A percentile compares a stretch with the other conserved stretches of the same genome.
These are phyloP conservation scores for Phlebiopsis gigantea DNA, from an alignment of 768 basidiomycete species.

Conservation along the genomic window DNA sequence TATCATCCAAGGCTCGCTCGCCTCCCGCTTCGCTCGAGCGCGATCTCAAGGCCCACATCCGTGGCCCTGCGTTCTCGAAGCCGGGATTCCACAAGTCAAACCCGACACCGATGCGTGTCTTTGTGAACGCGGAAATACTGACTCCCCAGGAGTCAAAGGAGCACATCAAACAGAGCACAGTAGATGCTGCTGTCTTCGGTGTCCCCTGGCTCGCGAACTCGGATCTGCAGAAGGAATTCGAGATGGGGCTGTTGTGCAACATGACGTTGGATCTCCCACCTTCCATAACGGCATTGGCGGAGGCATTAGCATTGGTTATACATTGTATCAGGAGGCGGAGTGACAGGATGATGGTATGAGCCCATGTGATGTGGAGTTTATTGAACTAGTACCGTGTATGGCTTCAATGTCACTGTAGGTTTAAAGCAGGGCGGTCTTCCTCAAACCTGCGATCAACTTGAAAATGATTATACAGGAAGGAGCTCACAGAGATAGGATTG, in stretches of 20 bases:
- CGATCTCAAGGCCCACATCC: background rate
- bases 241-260: background rate
- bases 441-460: too few species aligned
- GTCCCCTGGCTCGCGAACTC: constrained; percentile 2
- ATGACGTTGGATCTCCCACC: background rate
- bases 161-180: constrained; percentile 1
- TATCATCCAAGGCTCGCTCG: too few species aligned
- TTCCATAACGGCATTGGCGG: background rate
- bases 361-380: too few species aligned
- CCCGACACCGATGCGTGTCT: constrained; percentile 6
- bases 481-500: too few species aligned
- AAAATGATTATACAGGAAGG: too few species aligned
- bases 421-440: too few species aligned
- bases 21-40: background rate
- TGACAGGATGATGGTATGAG: too few species aligned
- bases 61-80: constrained; percentile 4
- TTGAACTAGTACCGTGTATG: too few species aligned
- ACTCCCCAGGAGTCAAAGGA: constrained; percentile 2
- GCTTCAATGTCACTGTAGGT: too few species aligned
- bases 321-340: too few species aligned
- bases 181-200: constrained; percentile 7
- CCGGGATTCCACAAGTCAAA: background rate
- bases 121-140: constrained; percentile 7
- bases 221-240: constrained; percentile 7
- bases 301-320: background rate